Conservation (phyloP, 2,329 filamentous ascomycete genomes). For the Colletotrichum tanaceti region DNA sequence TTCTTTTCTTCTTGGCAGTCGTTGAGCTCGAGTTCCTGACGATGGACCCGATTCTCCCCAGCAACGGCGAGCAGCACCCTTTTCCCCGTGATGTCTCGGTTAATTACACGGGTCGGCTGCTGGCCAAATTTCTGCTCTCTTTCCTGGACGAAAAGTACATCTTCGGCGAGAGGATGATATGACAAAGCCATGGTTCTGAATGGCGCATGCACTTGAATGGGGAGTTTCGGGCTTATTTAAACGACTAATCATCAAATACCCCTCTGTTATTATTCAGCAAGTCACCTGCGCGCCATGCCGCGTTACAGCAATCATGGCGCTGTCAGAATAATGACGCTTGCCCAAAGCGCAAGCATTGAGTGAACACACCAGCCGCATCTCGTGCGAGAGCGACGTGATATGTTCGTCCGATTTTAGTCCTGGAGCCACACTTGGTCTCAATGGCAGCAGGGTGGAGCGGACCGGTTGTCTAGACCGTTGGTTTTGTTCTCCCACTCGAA, state of each 20-base stretch:
- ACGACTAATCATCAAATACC: slow-evolving; percentile 10
- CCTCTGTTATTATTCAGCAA: neutral
- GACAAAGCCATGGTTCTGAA: neutral
- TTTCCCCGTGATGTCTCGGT: slow-evolving; percentile 61
- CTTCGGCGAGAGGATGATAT: slow-evolving; percentile 49
- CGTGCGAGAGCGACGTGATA: slow-evolving; percentile 40
- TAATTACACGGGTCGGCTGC: slow-evolving; percentile 65
- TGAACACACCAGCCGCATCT: neutral
- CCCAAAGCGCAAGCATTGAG: too few species aligned
- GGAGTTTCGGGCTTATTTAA: neutral
- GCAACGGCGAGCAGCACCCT: slow-evolving; percentile 56
- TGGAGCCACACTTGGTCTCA: slow-evolving; percentile 65
- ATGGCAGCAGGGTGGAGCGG: slow-evolving; percentile 74
- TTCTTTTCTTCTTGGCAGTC: slow-evolving; percentile 38
- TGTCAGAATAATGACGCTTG: neutral
- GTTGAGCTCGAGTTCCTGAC: slow-evolving; percentile 60
- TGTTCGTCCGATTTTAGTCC: slow-evolving; percentile 75
- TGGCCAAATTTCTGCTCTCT: slow-evolving; percentile 66
- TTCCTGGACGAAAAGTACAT: slow-evolving; percentile 63
- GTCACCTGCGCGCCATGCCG: neutral
- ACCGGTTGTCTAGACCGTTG: slow-evolving; percentile 75
- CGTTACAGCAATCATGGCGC: neutral
- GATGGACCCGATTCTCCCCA: slow-evolving; percentile 59
- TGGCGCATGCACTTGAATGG: neutral
- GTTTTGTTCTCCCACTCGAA: slow-evolving; percentile 74